Percentiles rank a stretch among this genome's conserved stretches.
These are phyloP conservation scores for Talaromyces funiculosus DNA, from an alignment of 2,329 filamentous ascomycete species.

Conservation along the genomic window DNA sequence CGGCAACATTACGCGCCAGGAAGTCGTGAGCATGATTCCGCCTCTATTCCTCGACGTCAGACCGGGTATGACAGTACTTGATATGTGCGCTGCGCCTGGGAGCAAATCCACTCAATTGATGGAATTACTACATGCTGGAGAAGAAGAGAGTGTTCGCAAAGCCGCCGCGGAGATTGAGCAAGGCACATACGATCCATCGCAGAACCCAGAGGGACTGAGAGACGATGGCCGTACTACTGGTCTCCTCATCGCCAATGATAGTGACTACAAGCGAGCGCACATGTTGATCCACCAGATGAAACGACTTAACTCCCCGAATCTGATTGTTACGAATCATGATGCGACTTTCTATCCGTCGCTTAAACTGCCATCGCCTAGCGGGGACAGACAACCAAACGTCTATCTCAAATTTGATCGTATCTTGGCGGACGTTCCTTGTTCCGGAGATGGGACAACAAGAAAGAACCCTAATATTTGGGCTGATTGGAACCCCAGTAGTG, in stretches of 20 bases:
- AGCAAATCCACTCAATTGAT: conserved; percentile 95
- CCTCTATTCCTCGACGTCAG: conserved; percentile 86
- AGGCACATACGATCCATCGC: conserved; percentile 49
- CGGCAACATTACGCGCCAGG: conserved; percentile 94
- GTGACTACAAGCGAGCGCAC: conserved; percentile 93
- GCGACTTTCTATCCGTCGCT: conserved; percentile 93
- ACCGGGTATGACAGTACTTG: conserved; percentile 86
- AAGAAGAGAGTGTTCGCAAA: conserved; percentile 77
- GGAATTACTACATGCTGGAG: conserved; percentile 87
- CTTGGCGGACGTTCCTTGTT: conserved; percentile 68
- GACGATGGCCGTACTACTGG: conserved; percentile 88
- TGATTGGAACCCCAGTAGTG: conserved; percentile 86
- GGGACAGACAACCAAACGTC: conserved; percentile 50
- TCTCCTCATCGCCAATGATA: conserved; percentile 88
- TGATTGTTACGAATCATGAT: conserved; percentile 97
- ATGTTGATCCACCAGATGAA: conserved; percentile 98
- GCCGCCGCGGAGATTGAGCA: conserved; percentile 60
- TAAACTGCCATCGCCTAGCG: conserved; percentile 62
- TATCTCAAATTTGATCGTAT: conserved; percentile 98
- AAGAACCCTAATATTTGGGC: conserved; percentile 77
- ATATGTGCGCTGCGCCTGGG: conserved; percentile 93
- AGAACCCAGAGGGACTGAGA: conserved; percentile 49
- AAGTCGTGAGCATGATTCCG: conserved; percentile 98
- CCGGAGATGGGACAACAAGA: conserved; percentile 11
- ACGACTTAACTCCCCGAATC: conserved; percentile 88